Evolutionary conservation across 352 stramenopile genomes (phyloP).

Genomic region (Peronosclerospora sorghi): DNA sequence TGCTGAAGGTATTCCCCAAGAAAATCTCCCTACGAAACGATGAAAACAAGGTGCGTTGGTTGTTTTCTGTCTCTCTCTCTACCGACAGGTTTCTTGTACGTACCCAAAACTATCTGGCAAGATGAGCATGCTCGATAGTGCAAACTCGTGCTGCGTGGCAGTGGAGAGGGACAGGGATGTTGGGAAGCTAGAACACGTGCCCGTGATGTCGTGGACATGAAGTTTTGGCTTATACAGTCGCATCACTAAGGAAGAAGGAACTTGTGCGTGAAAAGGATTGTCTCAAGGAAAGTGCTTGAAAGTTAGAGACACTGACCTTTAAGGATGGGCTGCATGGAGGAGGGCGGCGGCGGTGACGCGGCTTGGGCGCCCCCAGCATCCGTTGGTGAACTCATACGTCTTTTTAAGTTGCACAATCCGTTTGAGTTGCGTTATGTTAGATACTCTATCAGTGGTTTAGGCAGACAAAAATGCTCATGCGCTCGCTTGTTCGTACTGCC

Average conservation of each 20-base stretch:
- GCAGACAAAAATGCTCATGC: slow-evolving; percentile 36
- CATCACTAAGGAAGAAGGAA: slow-evolving; percentile 54
- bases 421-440: neutral
- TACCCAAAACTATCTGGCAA: slow-evolving; percentile 87
- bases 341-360: slow-evolving; percentile 5
- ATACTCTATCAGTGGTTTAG: neutral
- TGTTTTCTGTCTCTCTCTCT: neutral
- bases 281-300: neutral
- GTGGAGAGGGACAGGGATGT: slow-evolving; percentile 37
- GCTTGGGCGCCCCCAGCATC: slow-evolving; percentile 1
- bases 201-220: slow-evolving; percentile 40
- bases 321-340: slow-evolving; percentile 52
- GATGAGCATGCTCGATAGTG: slow-evolving; percentile 82
- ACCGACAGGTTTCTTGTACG: too few relatives aligned
- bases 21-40: slow-evolving; percentile 77
- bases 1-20: slow-evolving; percentile 87
- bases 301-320: slow-evolving; percentile 35
- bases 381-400: slow-evolving; percentile 11
- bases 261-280: too few relatives aligned
- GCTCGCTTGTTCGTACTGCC: slow-evolving; percentile 44
- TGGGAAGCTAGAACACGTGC: slow-evolving; percentile 50
- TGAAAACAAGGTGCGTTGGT: neutral
- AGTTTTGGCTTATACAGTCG: slow-evolving; percentile 85
- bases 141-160: slow-evolving; percentile 65
- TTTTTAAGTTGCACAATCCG: neutral